Base-by-base conservation (phyloP, 2,329 filamentous ascomycete genomes). In the Seiridium cupressi region DNA sequence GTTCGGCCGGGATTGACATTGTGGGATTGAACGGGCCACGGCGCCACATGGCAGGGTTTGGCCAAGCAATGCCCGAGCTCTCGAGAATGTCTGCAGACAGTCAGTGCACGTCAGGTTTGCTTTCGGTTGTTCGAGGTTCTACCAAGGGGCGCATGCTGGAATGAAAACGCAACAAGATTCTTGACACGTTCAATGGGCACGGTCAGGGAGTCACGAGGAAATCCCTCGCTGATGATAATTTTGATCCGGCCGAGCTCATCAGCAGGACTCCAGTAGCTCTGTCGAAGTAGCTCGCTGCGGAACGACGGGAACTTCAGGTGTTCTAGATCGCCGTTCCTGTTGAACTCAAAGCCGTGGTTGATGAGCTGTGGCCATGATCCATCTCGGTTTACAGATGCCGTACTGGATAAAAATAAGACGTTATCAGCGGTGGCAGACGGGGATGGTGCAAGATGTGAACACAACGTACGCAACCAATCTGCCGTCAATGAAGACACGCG, bases 91-190 rank as follows among this genome's bases (percentile, higher is more conserved):
- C 92, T 92, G 65, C 13, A 26, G 18, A 26, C 2, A 1, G 18
- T 26, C 18, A 26, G 18, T 26, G 18, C 18, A 26, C 2, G 18
- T 26, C 18, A 26, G 18, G 18, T 26, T 26, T 26, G 18, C 18
- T 26, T 26, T 26, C 18, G 18, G 18, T 26, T 26, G 18, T 5
- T 44, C 4, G 34, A n/a, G 5, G 49, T 74, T 81, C 65, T 77
- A 94, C 92, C 83, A 58, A 90, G 76, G 1, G 92, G 92, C 40
- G 90, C 92, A 77, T 95, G 91, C 69, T 95, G 91, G 68, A 96
- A 96, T 1, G 92, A 89, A 73, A 96, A 95, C 11, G 84, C 84
- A 32, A 93, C 84, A 49, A 92, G 74, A 67, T 93, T 91, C 69
- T 89, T 90, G 63, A 90, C 78, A 46, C 86, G 79, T 66, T 91